Conservation (phyloP, 805 yeast genomes). For the Kockiozyma suomiensis region DNA sequence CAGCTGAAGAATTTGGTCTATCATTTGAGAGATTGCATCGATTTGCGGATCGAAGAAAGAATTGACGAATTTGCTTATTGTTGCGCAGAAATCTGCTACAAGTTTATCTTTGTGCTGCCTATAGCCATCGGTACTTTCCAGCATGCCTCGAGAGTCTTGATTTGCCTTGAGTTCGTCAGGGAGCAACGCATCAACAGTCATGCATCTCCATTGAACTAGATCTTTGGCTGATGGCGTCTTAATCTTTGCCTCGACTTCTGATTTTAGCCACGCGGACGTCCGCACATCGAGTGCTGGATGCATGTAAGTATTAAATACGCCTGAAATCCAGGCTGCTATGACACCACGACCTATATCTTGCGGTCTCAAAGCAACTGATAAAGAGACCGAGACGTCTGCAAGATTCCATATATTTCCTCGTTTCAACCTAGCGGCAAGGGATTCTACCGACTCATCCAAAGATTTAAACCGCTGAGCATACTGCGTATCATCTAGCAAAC, state of each 20-base stretch:
- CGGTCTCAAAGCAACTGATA: neutral
- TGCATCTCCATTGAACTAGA: neutral
- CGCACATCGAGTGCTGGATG: constrained; percentile 1
- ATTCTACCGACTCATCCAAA: constrained; percentile 2
- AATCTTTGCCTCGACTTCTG: neutral
- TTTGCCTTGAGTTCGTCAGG: neutral
- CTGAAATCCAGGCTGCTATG: neutral
- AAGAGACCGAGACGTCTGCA: neutral
- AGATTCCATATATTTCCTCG: neutral
- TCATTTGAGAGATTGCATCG: neutral
- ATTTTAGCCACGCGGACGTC: neutral
- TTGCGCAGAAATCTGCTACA: neutral
- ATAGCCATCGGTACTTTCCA: neutral
- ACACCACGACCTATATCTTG: constrained; percentile 3
- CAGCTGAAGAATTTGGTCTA: constrained; percentile 1
- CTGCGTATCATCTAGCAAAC: constrained; percentile 1
- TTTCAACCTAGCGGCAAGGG: neutral
- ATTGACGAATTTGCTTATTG: neutral
- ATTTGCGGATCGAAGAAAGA: neutral
- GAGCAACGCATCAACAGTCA: neutral
- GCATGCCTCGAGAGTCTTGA: neutral
- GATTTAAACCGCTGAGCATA: constrained; percentile 1
- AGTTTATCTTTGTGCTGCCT: neutral
- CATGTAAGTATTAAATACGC: neutral
- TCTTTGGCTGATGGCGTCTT: neutral